A percentile compares a stretch with the other conserved stretches of the same genome.
Evolutionary conservation across 306 rosid species (phyloP).

Genomic region (Datisca glomerata): DNA sequence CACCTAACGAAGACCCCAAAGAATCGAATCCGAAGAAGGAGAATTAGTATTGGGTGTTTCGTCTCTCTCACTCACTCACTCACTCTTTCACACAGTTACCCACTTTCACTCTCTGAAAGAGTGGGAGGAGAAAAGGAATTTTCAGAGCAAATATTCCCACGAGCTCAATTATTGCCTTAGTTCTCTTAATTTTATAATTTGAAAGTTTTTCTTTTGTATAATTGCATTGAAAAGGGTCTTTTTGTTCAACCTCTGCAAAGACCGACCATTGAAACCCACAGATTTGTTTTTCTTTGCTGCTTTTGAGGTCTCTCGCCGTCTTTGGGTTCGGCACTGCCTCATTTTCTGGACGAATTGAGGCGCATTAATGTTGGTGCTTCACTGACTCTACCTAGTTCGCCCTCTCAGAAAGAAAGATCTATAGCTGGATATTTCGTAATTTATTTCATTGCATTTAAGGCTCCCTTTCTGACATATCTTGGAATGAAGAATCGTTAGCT

Average conservation of each 20-base stretch:
- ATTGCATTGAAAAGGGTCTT: conserved; percentile 34
- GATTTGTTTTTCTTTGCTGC: conserved; percentile 23
- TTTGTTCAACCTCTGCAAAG: conserved; percentile 15
- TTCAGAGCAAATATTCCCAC: no score
- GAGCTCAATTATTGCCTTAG: no score
- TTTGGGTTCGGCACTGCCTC: conserved; percentile 32
- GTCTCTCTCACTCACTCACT: conserved; percentile 12
- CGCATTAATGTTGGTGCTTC: conserved; percentile 36
- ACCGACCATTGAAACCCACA: neutral
- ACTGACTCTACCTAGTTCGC: conserved; percentile 1
- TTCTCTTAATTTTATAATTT: no score
- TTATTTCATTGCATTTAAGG: conserved; percentile 4
- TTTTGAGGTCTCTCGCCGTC: conserved; percentile 72
- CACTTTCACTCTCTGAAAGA: no score
- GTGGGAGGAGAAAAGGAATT: no score
- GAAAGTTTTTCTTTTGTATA: no score
- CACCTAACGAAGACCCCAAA: conserved; percentile 21
- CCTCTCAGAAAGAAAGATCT: neutral
- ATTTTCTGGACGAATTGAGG: conserved; percentile 41
- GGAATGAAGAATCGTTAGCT: conserved; percentile 4
- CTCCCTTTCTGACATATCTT: neutral
- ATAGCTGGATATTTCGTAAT: neutral
- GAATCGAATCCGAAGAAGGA: conserved; percentile 54
- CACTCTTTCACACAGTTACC: neutral
- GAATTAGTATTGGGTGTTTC: conserved; percentile 33